Evolutionary conservation across 495 filamentous ascomycete genomes (phyloP).

Genomic region (Neurospora pannonica): DNA sequence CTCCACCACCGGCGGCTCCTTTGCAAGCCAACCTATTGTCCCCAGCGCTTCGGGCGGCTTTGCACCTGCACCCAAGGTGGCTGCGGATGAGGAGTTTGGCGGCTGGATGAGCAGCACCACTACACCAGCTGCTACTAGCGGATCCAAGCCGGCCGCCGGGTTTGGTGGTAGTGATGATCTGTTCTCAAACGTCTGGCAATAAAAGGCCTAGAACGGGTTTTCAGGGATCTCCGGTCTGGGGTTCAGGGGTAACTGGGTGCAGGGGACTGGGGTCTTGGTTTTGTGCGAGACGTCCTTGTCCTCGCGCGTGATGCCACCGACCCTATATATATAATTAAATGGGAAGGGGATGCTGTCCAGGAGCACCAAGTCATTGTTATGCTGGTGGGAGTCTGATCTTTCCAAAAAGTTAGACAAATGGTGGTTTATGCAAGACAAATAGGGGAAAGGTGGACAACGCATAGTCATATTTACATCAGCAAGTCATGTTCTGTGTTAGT

Average conservation of each 20-base stretch:
- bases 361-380: background rate
- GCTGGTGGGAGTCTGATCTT: background rate
- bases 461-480: background rate
- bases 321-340: background rate
- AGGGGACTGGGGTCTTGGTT: background rate
- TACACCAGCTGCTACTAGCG: conserved; percentile 24
- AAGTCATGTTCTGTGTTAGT: background rate
- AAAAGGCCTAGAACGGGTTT: conserved; percentile 4
- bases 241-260: background rate
- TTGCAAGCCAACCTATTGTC: conserved; percentile 45
- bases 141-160: conserved; percentile 34
- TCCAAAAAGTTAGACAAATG: background rate
- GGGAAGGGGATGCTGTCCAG: background rate
- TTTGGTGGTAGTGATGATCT: conserved; percentile 71
- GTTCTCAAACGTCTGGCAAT: conserved; percentile 93
- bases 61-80: conserved; percentile 51
- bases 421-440: background rate
- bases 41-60: conserved; percentile 42
- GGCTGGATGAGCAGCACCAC: conserved; percentile 71
- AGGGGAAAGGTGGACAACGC: background rate
- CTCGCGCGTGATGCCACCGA: background rate
- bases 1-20: conserved; percentile 12
- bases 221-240: background rate
- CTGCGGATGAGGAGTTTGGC: conserved; percentile 85
- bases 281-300: background rate